Evolutionary conservation across 257 asterid species (phyloP).

Genomic region (Penstemon davidsonii): DNA sequence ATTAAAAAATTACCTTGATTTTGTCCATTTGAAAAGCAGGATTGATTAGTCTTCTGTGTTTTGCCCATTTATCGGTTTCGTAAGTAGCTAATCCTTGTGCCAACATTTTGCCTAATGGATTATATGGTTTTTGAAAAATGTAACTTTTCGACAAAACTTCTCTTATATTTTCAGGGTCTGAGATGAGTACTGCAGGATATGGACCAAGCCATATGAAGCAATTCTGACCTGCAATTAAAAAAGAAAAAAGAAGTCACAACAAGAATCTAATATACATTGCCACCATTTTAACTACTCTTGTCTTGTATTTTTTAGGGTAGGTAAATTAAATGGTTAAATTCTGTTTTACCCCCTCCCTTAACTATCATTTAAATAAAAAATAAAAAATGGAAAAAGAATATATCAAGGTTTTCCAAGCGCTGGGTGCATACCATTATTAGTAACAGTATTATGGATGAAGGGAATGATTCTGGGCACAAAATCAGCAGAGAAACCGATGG

Average conservation of each 20-base stretch:
- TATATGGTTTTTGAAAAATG: conserved; percentile 40
- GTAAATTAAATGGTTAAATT: no score
- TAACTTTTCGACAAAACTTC: conserved; percentile 44
- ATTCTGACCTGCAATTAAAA: conserved; percentile 40
- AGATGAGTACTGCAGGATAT: conserved; percentile 36
- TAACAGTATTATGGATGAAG: conserved; percentile 25
- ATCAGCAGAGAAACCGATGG: conserved; percentile 45
- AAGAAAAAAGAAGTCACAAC: no score
- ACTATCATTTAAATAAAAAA: neutral
- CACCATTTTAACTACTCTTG: no score
- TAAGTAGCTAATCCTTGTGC: conserved; percentile 39
- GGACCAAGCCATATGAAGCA: conserved; percentile 49
- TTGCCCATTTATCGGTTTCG: conserved; percentile 62
- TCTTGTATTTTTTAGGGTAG: no score
- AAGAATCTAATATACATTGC: no score
- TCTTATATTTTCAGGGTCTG: conserved; percentile 39
- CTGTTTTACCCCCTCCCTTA: no score
- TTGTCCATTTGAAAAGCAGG: conserved; percentile 59
- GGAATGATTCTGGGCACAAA: conserved; percentile 38
- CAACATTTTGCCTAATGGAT: conserved; percentile 28
- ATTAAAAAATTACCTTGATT: conserved; percentile 38
- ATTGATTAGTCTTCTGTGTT: conserved; percentile 50
- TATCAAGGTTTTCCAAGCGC: neutral
- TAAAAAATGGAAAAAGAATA: neutral
- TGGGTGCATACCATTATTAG: conserved; percentile 33